Evolutionary conservation across 75 land plant genomes (phyloP), one percentile per base, ranked within the genome.

Genomic region (Picea sitchensis): DNA sequence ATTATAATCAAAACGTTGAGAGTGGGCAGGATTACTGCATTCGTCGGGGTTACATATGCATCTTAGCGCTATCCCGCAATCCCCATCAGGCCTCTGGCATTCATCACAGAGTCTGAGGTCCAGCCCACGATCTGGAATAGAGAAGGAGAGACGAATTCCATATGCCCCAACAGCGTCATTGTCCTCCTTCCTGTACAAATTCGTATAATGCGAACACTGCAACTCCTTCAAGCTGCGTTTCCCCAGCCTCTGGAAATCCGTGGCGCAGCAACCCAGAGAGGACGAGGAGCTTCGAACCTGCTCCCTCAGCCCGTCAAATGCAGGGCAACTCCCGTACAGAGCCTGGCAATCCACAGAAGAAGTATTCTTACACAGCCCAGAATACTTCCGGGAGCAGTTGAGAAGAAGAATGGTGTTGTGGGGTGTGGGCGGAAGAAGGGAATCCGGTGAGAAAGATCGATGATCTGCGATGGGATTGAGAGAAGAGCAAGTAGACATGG

Each of bases 391-490:
- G 2, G 76, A 31, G 76, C 60, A 75, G 15, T 75, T 4, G 59
- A 75, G 26, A 21, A 75, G 76, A 58, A 75, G 32, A 56, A 57
- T 54, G 76, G 76, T 75, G 18, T 75, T 75, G 32, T 58, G 4
- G 31, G 58, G 20, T 26, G 76, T 56, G 7, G 76, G 76, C 3
- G 32, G 76, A 23, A 75, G 58, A 3, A 75, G 58, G 1, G 76
- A 54, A 56, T 75, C 59, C 9, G 47, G 31, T 0, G 76, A 51
- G 59, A 54, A 75, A 75, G 26, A 31, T 21, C 14, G 18, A 21
- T 36, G 44, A 51, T 51, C 56, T 18, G 51, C 2, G 32, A 57
- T 75, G 31, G 59, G 59, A 51, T 23, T 21, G 36, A 75, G 59
- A 56, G 76, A 30, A 21, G 76, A 75, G 31, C 76, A 75, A 3